Evolutionary conservation across 306 rosid genomes (phyloP).

Genomic region (Cyamopsis tetragonoloba): DNA sequence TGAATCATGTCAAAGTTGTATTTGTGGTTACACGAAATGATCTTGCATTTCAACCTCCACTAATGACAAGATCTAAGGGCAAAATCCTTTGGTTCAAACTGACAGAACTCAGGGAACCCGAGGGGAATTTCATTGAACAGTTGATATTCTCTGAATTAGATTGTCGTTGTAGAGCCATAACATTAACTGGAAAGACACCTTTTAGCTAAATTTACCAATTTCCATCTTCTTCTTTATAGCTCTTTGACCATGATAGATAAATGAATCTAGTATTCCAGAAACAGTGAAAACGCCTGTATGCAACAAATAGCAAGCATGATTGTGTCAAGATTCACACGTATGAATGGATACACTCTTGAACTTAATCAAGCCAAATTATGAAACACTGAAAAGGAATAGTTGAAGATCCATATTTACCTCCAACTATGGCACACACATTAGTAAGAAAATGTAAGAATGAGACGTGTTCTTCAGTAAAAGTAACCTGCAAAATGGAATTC

Average conservation of each 20-base stretch:
- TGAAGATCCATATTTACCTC: slow-evolving; percentile 60
- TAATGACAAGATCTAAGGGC: slow-evolving; percentile 14
- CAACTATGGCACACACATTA: slow-evolving; percentile 91
- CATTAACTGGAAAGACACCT: slow-evolving; percentile 26
- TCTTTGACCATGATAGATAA: slow-evolving; percentile 91
- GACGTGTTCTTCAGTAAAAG: slow-evolving; percentile 71
- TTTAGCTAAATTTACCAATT: slow-evolving; percentile 80
- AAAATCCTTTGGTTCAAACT: slow-evolving; percentile 34
- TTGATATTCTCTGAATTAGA: slow-evolving; percentile 32
- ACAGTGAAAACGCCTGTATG: slow-evolving; percentile 81
- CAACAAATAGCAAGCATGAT: slow-evolving; percentile 19
- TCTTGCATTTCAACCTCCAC: slow-evolving; percentile 19
- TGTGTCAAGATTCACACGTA: slow-evolving; percentile 11
- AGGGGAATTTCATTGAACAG: slow-evolving; percentile 31
- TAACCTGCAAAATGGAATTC: slow-evolving; percentile 58
- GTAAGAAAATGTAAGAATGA: slow-evolving; percentile 97
- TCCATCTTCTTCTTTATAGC: slow-evolving; percentile 99
- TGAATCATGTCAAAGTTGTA: slow-evolving; percentile 23
- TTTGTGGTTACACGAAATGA: slow-evolving; percentile 27
- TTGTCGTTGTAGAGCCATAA: slow-evolving; percentile 41
- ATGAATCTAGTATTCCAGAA: slow-evolving; percentile 94
- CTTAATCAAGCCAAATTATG: not conserved
- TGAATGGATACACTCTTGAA: not conserved
- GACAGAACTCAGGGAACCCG: slow-evolving; percentile 32
- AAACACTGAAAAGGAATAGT: not conserved